phyloP scores from a whole-genome alignment of 2,329 filamentous ascomycete genomes.

The Lasiodiplodia theobromae region DNA sequence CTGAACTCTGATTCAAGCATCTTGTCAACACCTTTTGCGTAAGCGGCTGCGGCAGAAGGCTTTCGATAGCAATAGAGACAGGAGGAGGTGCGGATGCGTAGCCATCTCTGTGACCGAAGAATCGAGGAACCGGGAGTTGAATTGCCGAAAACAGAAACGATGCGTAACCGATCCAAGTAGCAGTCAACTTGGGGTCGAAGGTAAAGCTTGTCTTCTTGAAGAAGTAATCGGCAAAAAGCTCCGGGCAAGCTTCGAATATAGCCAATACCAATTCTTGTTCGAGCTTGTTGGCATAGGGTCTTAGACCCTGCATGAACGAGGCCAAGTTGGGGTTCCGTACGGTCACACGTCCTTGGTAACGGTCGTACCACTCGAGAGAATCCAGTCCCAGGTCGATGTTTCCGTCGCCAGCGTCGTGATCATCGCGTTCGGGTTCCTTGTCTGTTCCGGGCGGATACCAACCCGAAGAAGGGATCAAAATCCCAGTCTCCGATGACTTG shows the following conservation, averaged over 20 bases:
- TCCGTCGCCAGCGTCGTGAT: conserved; percentile 53
- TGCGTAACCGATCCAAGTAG: conserved; percentile 94
- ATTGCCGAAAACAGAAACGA: conserved; percentile 86
- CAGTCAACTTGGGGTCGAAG: conserved; percentile 89
- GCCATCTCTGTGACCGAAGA: conserved; percentile 71
- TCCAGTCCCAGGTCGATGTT: conserved; percentile 71
- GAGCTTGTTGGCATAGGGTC: conserved; percentile 80
- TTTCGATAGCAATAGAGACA: conserved; percentile 80
- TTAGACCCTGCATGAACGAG: conserved; percentile 78
- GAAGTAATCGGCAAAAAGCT: conserved; percentile 89
- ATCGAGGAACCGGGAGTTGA: conserved; percentile 73
- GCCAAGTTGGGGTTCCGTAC: conserved; percentile 82
- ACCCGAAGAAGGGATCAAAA: conserved; percentile 78
- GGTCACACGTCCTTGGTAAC: conserved; percentile 69
- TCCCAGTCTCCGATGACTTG: conserved; percentile 74
- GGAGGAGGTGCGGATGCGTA: conserved; percentile 77
- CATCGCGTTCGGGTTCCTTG: conserved; percentile 55
- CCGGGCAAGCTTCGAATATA: conserved; percentile 82
- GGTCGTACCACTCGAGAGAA: conserved; percentile 72
- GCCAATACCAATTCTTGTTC: conserved; percentile 83
- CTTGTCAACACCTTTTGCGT: conserved; percentile 79
- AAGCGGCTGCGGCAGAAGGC: conserved; percentile 81
- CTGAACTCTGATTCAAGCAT: conserved; percentile 78
- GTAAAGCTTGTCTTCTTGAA: conserved; percentile 76
- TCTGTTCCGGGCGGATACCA: conserved; percentile 79